Evolutionary conservation across 2,329 filamentous ascomycete genomes (phyloP).

Genomic region (Fusarium sulawesiense): DNA sequence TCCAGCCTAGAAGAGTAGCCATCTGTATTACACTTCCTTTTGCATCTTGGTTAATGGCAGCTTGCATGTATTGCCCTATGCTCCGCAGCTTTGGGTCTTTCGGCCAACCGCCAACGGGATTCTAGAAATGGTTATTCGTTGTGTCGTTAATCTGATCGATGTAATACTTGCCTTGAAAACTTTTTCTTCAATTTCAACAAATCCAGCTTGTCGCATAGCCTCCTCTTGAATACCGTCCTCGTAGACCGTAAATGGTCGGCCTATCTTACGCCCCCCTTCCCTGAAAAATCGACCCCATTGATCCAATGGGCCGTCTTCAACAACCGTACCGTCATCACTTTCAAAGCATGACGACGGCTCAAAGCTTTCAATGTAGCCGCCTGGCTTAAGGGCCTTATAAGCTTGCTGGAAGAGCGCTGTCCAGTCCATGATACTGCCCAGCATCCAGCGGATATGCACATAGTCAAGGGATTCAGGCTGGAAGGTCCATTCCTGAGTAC

Average conservation of each 20-base stretch:
- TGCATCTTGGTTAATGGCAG: neutral
- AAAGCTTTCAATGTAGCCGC: constrained; percentile 2
- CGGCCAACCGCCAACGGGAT: constrained; percentile 10
- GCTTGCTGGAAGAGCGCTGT: neutral
- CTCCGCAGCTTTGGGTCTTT: neutral
- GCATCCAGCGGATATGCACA: constrained; percentile 13
- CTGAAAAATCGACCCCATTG: constrained; percentile 14
- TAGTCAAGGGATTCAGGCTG: neutral
- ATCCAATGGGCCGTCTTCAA: neutral
- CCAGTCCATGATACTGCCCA: constrained; percentile 7
- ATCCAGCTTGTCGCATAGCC: constrained; percentile 8
- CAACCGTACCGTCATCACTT: constrained; percentile 1
- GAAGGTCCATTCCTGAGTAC: constrained; percentile 5
- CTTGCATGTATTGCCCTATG: neutral
- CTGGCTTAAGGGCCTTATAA: neutral
- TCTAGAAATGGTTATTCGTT: neutral
- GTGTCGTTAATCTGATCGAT: fast-evolving
- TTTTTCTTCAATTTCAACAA: neutral
- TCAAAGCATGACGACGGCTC: neutral
- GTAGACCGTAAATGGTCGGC: neutral
- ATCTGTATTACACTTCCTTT: constrained; percentile 2
- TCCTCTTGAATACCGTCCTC: neutral
- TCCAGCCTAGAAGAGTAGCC: neutral
- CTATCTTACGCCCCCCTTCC: constrained; percentile 2
- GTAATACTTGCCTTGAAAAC: neutral